A percentile compares a stretch with the other conserved stretches of the same genome.
Evolutionary conservation across 2,329 filamentous ascomycete species (phyloP).

Genomic region (Hypoxylon sp.): DNA sequence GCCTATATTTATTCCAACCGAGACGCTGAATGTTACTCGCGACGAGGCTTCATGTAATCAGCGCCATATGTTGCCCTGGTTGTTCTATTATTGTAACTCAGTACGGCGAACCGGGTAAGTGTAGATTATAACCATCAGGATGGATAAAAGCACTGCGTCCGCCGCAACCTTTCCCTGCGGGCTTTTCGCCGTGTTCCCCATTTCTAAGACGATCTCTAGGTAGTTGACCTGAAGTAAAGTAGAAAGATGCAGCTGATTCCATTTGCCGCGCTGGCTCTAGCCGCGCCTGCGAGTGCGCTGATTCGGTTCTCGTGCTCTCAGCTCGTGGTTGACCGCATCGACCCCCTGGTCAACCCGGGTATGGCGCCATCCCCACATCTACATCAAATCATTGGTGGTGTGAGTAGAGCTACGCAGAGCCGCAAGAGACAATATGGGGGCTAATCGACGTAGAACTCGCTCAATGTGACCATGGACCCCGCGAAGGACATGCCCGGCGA

Average conservation of each 20-base stretch:
- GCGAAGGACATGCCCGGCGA: constrained; percentile 47
- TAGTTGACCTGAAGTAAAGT: constrained; percentile 7
- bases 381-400: constrained; percentile 51
- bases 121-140: neutral
- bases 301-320: constrained; percentile 51
- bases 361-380: constrained; percentile 49
- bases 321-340: constrained; percentile 49
- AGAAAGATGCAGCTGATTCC: constrained; percentile 43
- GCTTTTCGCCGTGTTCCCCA: neutral
- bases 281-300: constrained; percentile 43
- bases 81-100: constrained; percentile 13
- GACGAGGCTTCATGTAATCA: constrained; percentile 10
- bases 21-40: constrained; percentile 1
- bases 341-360: constrained; percentile 49
- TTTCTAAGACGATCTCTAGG: constrained; percentile 7
- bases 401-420: constrained; percentile 25
- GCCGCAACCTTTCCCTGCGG: constrained; percentile 10
- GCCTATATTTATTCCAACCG: neutral
- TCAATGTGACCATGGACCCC: constrained; percentile 49
- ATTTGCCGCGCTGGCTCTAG: constrained; percentile 43
- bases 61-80: neutral
- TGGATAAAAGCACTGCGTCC: constrained; percentile 29
- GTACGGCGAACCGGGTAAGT: neutral
- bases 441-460: constrained; percentile 44
- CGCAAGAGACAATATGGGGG: neutral